A percentile compares a stretch with the other conserved stretches of the same genome.
phyloP scores from a whole-genome alignment of 495 filamentous ascomycete genomes.

The Tuber calosporum region DNA sequence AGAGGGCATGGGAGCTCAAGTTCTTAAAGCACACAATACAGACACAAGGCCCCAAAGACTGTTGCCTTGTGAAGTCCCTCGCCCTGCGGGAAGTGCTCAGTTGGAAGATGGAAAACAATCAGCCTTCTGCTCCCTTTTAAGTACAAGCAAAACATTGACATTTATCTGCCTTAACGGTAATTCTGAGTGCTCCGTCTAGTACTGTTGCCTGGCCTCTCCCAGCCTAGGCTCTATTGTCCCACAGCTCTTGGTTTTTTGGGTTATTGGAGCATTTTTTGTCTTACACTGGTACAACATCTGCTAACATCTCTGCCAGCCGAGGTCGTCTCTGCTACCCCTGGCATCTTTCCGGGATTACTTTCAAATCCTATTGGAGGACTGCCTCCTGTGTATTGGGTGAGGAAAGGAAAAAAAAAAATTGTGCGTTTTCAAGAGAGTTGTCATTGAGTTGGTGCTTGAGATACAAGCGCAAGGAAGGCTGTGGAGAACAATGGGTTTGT shows the following conservation, averaged over 20 bases:
- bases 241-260: neutral
- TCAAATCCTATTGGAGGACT: neutral
- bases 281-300: neutral
- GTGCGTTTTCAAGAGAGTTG: slow-evolving; percentile 2
- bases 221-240: neutral
- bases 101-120: neutral
- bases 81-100: neutral
- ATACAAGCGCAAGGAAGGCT: neutral
- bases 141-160: neutral
- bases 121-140: neutral
- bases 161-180: neutral
- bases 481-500: neutral
- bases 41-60: neutral
- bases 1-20: neutral
- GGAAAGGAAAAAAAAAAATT: neutral
- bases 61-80: neutral
- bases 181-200: neutral
- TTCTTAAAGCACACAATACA: neutral
- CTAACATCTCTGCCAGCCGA: neutral
- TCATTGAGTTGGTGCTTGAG: neutral
- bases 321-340: neutral
- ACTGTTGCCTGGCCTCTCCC: neutral
- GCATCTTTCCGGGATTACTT: neutral
- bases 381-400: neutral
- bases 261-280: neutral